These are phyloP conservation scores for Citrus reticulata DNA, from an alignment of 345 rosid species.

Conservation along the genomic window DNA sequence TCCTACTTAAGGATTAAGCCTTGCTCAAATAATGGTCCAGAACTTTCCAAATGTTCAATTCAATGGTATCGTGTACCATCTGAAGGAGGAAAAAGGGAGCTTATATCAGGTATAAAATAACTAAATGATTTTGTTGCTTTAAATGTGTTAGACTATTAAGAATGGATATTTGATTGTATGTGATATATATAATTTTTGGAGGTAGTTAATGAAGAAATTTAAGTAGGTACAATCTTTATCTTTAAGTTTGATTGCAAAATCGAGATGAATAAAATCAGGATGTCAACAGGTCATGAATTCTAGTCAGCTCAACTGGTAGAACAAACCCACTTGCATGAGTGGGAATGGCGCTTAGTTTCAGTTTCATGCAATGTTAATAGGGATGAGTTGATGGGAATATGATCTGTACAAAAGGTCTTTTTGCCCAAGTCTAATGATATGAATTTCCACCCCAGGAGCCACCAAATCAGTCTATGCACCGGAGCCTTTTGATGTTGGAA, in stretches of 20 bases:
- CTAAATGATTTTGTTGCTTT: neutral
- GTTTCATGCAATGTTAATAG: neutral
- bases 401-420: neutral
- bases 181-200: neutral
- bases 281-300: neutral
- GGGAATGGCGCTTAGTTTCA: neutral
- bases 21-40: conserved; percentile 66
- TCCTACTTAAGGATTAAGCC: conserved; percentile 64
- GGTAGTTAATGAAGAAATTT: neutral
- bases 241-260: neutral
- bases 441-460: conserved; percentile 60
- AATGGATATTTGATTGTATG: neutral
- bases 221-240: neutral
- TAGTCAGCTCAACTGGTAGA: neutral
- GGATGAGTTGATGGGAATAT: neutral
- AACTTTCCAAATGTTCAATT: conserved; percentile 60
- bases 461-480: conserved; percentile 90
- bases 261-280: neutral
- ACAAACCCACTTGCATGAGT: neutral
- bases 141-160: neutral
- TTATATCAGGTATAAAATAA: conserved; percentile 70
- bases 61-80: conserved; percentile 85
- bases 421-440: neutral
- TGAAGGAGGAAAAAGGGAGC: conserved; percentile 73
- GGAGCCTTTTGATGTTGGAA: conserved; percentile 89